A percentile compares a stretch with the other conserved stretches of the same genome.
Evolutionary conservation across 805 yeast species (phyloP).

Genomic region (Kodamaea kaohsiungensis): DNA sequence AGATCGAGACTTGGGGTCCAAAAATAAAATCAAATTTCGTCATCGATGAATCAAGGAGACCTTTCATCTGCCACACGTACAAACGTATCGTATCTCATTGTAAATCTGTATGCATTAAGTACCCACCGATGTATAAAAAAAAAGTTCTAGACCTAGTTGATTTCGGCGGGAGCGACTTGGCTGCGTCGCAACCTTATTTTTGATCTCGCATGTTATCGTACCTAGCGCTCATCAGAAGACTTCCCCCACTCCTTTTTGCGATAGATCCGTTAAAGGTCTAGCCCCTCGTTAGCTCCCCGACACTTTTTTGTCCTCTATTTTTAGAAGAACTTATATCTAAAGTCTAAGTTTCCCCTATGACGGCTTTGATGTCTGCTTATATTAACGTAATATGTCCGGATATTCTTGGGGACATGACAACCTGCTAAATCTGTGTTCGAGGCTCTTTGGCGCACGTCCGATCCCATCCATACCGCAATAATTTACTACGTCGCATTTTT

Average conservation of each 20-base stretch:
- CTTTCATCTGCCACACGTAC: background rate
- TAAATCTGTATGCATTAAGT: background rate
- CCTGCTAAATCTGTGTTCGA: background rate
- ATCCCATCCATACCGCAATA: background rate
- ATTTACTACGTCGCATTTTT: background rate
- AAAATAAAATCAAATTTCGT: background rate
- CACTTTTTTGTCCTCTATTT: background rate
- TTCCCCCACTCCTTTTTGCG: background rate
- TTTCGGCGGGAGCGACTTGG: background rate
- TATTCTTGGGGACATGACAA: background rate
- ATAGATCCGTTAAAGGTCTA: background rate
- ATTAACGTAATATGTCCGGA: background rate
- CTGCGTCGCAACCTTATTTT: background rate
- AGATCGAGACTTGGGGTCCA: background rate
- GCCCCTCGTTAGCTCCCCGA: background rate
- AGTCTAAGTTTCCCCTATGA: background rate
- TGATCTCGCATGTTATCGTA: background rate
- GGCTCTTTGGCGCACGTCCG: background rate
- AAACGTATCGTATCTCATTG: background rate
- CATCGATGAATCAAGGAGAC: background rate
- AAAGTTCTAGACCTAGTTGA: background rate
- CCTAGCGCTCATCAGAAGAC: background rate
- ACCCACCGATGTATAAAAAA: background rate
- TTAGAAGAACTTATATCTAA: background rate
- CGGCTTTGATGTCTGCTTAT: background rate